These are phyloP conservation scores for Yamadazyma epiphylla DNA, from an alignment of 1,139 yeast genomes.

Conservation along the genomic window DNA sequence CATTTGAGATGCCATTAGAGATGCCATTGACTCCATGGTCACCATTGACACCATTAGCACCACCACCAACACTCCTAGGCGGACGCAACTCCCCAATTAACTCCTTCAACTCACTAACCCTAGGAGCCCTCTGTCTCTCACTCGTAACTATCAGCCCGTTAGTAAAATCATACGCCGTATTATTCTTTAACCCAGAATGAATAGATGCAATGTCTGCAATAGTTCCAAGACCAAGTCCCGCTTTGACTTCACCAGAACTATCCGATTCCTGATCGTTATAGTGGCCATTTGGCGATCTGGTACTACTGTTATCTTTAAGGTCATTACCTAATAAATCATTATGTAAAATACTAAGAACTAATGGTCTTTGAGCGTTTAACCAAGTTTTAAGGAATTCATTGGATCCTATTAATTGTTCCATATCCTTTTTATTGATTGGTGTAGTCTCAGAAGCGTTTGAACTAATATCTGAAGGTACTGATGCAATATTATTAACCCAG, in stretches of 20 bases:
- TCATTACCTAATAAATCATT: conserved; percentile 5
- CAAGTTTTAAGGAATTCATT: conserved; percentile 28
- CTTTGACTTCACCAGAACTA: conserved; percentile 5
- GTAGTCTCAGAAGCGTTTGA: conserved; percentile 9
- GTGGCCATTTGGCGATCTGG: no score
- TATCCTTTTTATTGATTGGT: conserved; percentile 17
- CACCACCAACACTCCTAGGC: background rate
- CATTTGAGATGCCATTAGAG: no score
- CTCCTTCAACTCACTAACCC: conserved; percentile 45
- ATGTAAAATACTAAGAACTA: conserved; percentile 13
- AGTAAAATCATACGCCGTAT: conserved; percentile 11
- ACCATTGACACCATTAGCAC: background rate
- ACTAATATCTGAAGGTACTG: conserved; percentile 3
- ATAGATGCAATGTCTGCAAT: conserved; percentile 42
- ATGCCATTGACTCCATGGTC: background rate
- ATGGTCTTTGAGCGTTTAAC: conserved; percentile 31
- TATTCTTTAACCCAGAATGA: conserved; percentile 30
- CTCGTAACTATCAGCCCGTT: conserved; percentile 21
- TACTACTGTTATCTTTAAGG: background rate
- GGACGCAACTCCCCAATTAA: conserved; percentile 15
- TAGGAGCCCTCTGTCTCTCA: conserved; percentile 26
- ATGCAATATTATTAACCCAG: conserved; percentile 27
- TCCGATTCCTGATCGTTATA: no score
- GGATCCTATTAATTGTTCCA: conserved; percentile 31
- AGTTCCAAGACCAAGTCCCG: conserved; percentile 35